Conservation (phyloP, 163 green algal genomes). For the Chloromonas sp. region DNA sequence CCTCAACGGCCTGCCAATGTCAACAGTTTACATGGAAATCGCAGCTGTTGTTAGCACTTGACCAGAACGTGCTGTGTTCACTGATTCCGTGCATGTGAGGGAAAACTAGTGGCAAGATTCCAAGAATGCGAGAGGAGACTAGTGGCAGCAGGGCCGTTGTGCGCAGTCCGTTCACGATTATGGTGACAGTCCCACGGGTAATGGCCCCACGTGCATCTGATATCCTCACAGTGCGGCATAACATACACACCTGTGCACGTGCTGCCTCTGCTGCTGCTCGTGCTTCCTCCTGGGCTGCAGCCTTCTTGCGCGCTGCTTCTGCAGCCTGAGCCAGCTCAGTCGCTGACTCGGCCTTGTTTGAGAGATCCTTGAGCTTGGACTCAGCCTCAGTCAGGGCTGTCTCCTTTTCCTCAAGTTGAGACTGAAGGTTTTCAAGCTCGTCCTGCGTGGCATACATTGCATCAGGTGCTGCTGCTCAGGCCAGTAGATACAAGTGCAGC, state of each 20-base stretch:
- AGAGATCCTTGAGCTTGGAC: background rate
- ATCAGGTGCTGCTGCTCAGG: background rate
- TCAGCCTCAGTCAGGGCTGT: background rate
- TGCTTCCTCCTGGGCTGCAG: too few relatives aligned
- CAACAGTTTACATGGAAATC: background rate
- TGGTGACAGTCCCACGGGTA: too few relatives aligned
- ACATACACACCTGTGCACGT: too few relatives aligned
- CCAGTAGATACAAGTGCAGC: background rate
- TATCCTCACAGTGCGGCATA: too few relatives aligned
- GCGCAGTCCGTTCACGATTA: too few relatives aligned
- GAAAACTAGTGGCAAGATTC: too few relatives aligned
- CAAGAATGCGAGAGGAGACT: too few relatives aligned
- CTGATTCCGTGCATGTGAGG: too few relatives aligned
- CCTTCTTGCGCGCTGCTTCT: background rate
- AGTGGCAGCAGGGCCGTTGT: too few relatives aligned
- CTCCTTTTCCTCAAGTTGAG: slow-evolving; percentile 24
- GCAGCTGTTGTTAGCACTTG: too few relatives aligned
- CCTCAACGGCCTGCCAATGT: background rate
- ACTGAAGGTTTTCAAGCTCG: slow-evolving; percentile 26
- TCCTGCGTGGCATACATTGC: slow-evolving; percentile 6
- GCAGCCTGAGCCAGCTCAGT: background rate
- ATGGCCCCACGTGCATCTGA: too few relatives aligned
- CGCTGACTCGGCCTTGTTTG: background rate
- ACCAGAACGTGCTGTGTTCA: too few relatives aligned
- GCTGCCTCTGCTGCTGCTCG: background rate